These are phyloP conservation scores for Calamus simplicifolius DNA, from an alignment of 176 grass and related monocot genomes.

Conservation along the genomic window DNA sequence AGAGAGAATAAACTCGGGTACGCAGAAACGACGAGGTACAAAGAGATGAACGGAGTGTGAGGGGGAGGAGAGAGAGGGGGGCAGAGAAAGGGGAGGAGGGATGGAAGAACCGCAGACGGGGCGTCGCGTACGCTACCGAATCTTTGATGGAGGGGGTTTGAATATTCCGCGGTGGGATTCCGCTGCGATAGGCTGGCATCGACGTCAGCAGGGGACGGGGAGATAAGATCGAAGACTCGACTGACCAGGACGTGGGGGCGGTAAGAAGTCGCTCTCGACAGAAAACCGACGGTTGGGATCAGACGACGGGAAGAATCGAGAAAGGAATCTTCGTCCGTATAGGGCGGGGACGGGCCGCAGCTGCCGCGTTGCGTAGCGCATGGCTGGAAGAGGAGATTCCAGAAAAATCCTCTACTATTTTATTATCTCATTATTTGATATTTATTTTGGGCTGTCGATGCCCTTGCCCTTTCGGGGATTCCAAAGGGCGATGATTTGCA, in stretches of 20 bases:
- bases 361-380: conserved; percentile 8
- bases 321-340: conserved; percentile 10
- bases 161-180: conserved; percentile 69
- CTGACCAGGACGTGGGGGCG: not conserved
- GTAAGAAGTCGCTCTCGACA: not conserved
- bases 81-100: not conserved
- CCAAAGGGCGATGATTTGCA: too few relatives aligned
- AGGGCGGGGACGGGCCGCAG: conserved; percentile 4
- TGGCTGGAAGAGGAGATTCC: too few relatives aligned
- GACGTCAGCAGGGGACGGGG: conserved; percentile 22
- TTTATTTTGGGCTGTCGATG: too few relatives aligned
- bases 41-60: too few relatives aligned
- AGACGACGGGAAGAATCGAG: conserved; percentile 11
- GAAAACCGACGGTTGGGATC: conserved; percentile 4
- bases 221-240: conserved; percentile 26
- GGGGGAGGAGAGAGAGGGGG: not conserved
- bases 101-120: conserved; percentile 48
- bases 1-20: too few relatives aligned
- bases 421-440: too few relatives aligned
- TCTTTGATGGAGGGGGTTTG: conserved; percentile 36
- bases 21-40: too few relatives aligned
- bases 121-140: conserved; percentile 69
- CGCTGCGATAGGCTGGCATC: conserved; percentile 8
- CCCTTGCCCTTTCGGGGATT: too few relatives aligned
- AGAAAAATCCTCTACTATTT: too few relatives aligned